A percentile compares a stretch with the other conserved stretches of the same genome.
Conservation (phyloP, 305 asterid species). For the Fraxinus latifolia region DNA sequence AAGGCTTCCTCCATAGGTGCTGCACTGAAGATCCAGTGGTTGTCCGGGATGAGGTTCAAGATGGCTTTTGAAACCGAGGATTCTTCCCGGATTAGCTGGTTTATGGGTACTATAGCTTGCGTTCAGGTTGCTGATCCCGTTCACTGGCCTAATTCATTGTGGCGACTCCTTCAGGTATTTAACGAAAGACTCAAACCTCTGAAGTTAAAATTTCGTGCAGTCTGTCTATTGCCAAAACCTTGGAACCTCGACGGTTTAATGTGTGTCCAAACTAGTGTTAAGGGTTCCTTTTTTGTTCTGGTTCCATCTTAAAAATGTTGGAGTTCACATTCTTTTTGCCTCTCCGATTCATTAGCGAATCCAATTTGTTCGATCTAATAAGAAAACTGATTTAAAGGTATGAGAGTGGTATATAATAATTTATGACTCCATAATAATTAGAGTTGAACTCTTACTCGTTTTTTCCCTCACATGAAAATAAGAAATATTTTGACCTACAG, state of each 20-base stretch:
- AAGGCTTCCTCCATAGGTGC: conserved; percentile 63
- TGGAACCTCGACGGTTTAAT: not conserved
- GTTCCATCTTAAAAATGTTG: not conserved
- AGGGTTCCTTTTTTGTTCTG: not conserved
- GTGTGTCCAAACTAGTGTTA: not conserved
- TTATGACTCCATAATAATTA: not conserved
- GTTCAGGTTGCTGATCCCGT: conserved; percentile 67
- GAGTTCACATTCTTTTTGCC: not conserved
- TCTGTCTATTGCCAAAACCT: not conserved
- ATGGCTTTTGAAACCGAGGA: conserved; percentile 94
- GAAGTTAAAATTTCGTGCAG: not conserved
- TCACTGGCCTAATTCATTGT: conserved; percentile 80
- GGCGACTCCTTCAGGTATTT: conserved; percentile 85
- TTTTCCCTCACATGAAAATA: not conserved
- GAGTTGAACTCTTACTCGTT: not conserved
- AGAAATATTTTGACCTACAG: not conserved
- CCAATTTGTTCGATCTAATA: not conserved
- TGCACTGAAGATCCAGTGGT: conserved; percentile 74
- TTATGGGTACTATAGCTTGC: conserved; percentile 71
- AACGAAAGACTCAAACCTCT: not conserved
- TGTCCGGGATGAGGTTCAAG: conserved; percentile 84
- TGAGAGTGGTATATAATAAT: not conserved
- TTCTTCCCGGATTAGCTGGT: conserved; percentile 77
- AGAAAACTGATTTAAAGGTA: not conserved
- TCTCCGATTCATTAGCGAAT: not conserved